A percentile compares a stretch with the other conserved stretches of the same genome.
These are phyloP conservation scores for Solanum hybrid DNA, from an alignment of 305 asterid species.

Conservation along the genomic window DNA sequence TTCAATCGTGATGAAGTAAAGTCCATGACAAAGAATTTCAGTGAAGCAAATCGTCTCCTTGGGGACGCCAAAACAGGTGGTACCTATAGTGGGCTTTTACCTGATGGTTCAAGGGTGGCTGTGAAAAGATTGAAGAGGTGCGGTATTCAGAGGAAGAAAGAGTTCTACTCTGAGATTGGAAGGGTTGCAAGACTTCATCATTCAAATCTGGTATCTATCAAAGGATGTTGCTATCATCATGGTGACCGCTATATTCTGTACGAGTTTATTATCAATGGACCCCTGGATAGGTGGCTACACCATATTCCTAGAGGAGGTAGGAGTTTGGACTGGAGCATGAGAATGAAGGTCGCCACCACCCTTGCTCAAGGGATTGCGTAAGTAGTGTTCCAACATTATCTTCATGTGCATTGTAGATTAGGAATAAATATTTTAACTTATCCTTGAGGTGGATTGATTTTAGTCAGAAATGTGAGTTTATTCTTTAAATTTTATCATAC, in stretches of 20 bases:
- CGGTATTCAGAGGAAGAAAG: constrained; percentile 89
- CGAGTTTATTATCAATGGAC: constrained; percentile 82
- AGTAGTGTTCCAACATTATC: constrained; percentile 20
- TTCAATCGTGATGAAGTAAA: constrained; percentile 80
- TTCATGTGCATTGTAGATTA: neutral
- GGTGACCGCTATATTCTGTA: constrained; percentile 89
- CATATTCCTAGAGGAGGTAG: constrained; percentile 91
- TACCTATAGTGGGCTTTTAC: constrained; percentile 81
- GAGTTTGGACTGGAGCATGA: constrained; percentile 87
- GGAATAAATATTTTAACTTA: neutral
- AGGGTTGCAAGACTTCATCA: constrained; percentile 86
- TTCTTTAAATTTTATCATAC: neutral
- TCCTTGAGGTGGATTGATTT: neutral
- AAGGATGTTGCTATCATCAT: constrained; percentile 93
- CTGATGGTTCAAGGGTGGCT: constrained; percentile 87
- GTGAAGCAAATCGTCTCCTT: constrained; percentile 89
- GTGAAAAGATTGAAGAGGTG: constrained; percentile 91
- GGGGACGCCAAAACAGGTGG: constrained; percentile 98
- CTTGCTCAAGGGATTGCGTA: constrained; percentile 99
- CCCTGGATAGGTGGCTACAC: constrained; percentile 92
- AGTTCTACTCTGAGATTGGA: constrained; percentile 91
- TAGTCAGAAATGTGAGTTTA: neutral
- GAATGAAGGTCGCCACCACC: constrained; percentile 90
- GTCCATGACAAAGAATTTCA: constrained; percentile 81
- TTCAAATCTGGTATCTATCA: constrained; percentile 82